A percentile compares a stretch with the other conserved stretches of the same genome.
phyloP scores from a whole-genome alignment of 2,329 filamentous ascomycete species.

The Mycocentrospora acerina region DNA sequence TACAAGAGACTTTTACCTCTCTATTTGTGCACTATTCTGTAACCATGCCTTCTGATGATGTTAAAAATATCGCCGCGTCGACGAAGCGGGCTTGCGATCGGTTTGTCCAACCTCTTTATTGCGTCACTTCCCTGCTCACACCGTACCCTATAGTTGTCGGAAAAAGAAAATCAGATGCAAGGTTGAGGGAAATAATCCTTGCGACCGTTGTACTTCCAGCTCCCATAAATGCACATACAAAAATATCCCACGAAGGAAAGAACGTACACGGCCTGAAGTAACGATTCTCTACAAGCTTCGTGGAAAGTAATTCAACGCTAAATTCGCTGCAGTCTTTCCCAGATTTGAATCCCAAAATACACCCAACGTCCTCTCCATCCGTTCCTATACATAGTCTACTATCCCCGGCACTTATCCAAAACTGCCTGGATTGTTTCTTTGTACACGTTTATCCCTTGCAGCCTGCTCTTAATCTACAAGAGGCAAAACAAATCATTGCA shows the following conservation, averaged over 20 bases:
- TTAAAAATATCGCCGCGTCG: conserved; percentile 35
- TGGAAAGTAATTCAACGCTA: conserved; percentile 50
- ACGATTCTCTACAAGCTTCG: conserved; percentile 65
- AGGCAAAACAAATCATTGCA: conserved; percentile 55
- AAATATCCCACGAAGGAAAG: conserved; percentile 64
- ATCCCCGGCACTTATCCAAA: conserved; percentile 51
- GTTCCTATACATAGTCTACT: conserved; percentile 53
- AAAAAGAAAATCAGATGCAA: conserved; percentile 55
- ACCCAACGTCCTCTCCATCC: conserved; percentile 45
- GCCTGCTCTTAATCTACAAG: conserved; percentile 57
- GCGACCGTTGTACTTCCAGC: conserved; percentile 62
- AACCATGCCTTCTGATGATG: conserved; percentile 30
- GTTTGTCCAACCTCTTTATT: conserved; percentile 24
- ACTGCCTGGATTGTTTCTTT: conserved; percentile 63
- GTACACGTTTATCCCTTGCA: conserved; percentile 65
- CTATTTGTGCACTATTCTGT: conserved; percentile 15
- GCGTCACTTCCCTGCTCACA: conserved; percentile 12
- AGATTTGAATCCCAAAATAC: conserved; percentile 44
- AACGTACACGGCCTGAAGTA: conserved; percentile 63
- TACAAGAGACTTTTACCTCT: conserved; percentile 25
- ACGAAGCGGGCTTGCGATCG: conserved; percentile 48
- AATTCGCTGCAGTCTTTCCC: conserved; percentile 46
- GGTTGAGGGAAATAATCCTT: conserved; percentile 54
- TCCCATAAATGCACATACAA: conserved; percentile 65
- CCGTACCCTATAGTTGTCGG: conserved; percentile 42